These are phyloP conservation scores for Coix lacrymajobi DNA, from an alignment of 176 grass and related monocot genomes.

Conservation along the genomic window DNA sequence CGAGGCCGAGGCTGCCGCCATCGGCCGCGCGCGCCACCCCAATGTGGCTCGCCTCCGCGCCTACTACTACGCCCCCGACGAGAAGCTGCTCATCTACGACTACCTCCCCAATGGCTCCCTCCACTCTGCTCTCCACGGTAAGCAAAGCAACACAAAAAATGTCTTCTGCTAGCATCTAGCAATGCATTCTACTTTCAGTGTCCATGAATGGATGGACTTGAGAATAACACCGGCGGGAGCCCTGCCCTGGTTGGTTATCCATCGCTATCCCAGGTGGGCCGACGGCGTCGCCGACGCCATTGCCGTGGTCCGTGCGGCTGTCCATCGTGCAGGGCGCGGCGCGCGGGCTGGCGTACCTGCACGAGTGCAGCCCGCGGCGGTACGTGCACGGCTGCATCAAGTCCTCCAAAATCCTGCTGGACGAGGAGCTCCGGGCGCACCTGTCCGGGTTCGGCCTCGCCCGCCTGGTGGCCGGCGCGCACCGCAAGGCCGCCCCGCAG, in stretches of 20 bases:
- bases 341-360: constrained; percentile 62
- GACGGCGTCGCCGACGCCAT: constrained; percentile 45
- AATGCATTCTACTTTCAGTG: not conserved
- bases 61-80: constrained; percentile 97
- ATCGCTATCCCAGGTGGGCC: constrained; percentile 51
- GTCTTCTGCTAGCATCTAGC: not conserved
- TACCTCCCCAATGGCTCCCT: constrained; percentile 88
- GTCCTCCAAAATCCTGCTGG: constrained; percentile 90
- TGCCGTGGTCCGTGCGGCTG: constrained; percentile 68
- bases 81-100: constrained; percentile 97
- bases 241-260: not conserved
- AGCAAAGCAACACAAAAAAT: not conserved
- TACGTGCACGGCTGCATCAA: constrained; percentile 86
- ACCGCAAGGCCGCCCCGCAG: constrained; percentile 44
- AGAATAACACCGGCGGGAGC: not conserved
- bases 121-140: constrained; percentile 90
- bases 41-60: constrained; percentile 85
- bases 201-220: not conserved
- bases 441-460: constrained; percentile 87
- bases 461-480: constrained; percentile 60
- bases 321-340: constrained; percentile 78
- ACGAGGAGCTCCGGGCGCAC: constrained; percentile 72
- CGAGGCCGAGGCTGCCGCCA: constrained; percentile 67
- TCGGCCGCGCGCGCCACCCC: constrained; percentile 70
- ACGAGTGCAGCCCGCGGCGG: constrained; percentile 89